Evolutionary conservation across 2,329 filamentous ascomycete species (phyloP), one percentile per base, ranked within the genome.

Genomic region (Curvularia sp.): DNA sequence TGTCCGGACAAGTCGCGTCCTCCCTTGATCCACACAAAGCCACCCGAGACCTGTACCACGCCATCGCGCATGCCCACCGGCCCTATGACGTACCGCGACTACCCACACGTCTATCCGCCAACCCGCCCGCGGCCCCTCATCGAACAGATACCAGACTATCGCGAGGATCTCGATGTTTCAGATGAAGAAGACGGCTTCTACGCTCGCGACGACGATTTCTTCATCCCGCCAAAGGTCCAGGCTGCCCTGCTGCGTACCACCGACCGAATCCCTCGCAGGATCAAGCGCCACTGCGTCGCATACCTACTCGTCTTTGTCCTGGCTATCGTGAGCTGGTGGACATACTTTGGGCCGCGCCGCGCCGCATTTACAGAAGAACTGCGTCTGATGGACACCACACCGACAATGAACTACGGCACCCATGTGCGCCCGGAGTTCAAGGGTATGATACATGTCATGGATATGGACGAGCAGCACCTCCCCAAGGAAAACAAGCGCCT

Each of bases 401-500:
- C 72, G 7, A 55, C 62, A 7, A 66, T 68, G 55, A 58, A 60
- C 68, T 85, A 81, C 66, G 83, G 83, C 3, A 69, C 71, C 31
- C 85, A 85, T 63, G 71, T 78, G 51, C 63, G 79, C 53, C 82
- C 82, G 12, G 71, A 72, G 7, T 84, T 85, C 60, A 77, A 79
- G 47, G 79, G 79, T 59, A 77, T 87, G 67, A 77, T 83, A 10
- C 80, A 83, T 44, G 68, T 88, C 49, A 78, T 78, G 64, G 78
- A 78, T 13, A 66, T 88, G 62, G 80, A 85, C 64, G 65, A 78
- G 26, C 64, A 73, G 4, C 71, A 83, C 49, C 62, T 86, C 12
- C 84, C 84, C 10, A 65, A 71, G 41, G 69, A 71, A 38, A 73
- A 77, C 30, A 86, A 84, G 53, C 83, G 93, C 18, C 80, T 99